Evolutionary conservation across 176 grass and related monocot genomes (phyloP), one percentile per base, ranked within the genome.

Genomic region (Oryza brachyantha): DNA sequence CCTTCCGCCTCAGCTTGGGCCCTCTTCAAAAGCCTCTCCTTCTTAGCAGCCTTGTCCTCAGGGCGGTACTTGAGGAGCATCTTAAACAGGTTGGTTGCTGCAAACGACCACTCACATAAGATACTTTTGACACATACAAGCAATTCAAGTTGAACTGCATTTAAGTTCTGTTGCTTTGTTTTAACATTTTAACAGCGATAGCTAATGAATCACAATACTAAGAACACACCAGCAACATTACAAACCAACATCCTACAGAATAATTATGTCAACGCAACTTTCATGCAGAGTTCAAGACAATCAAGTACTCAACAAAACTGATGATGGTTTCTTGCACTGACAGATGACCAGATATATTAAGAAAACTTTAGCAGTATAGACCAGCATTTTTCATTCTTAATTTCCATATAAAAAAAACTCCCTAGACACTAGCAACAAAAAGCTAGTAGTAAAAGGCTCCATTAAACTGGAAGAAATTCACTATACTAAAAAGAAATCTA

Each of bases 51-150:
- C 66, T 78, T 74, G 34, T 84, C 81, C 68, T 89, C 86, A 48
- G 81, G 86, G 24, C 86, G 63, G 76, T 89, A 89, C 81, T 89
- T 89, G 11, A 89, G 77, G 46, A 89, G 86, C 86, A 89, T 84
- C 77, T 81, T 89, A 19, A 84, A 89, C 10, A 84, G 77, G 57
- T 70, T 89, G 10, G 71, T 81, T 7, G 86, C 86, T 89, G 76
- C 64, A 88, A 41, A n/a, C 24, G 70, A 38, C 0, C 0, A 58
- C 17, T 24, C 1, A 66, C 3, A 83, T 38, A 3, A 66, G 31
- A 65, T 0, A 74, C 28, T 39, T 50, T 39, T 0, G 32, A 13
- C 21, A 65, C 10, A 66, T 1, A 13, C 24, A 4, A 64, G 13
- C 61, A 34, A 34, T 31, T 19, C 48, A 66, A 19, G 16, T 16